A percentile compares a stretch with the other conserved stretches of the same genome.
Conservation (phyloP, 257 asterid species). For the Solanum phureja region DNA sequence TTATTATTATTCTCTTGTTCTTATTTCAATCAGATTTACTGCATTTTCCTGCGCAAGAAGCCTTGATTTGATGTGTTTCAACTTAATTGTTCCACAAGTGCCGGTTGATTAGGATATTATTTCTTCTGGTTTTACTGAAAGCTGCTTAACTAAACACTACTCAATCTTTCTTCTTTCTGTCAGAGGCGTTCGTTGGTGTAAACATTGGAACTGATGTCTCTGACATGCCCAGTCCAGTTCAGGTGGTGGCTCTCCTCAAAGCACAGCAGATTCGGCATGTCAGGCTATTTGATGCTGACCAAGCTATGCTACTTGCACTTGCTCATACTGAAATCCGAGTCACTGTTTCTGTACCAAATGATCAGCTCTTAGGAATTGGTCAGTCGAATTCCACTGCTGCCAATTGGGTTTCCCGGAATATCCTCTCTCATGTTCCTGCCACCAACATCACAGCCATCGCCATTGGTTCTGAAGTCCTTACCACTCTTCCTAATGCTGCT, state of each 20-base stretch:
- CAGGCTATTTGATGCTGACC: slow-evolving; percentile 61
- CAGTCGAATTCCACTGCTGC: slow-evolving; percentile 82
- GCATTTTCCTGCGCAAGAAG: not conserved
- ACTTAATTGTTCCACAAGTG: not conserved
- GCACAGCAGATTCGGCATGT: slow-evolving; percentile 76
- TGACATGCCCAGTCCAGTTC: slow-evolving; percentile 79
- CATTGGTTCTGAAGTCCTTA: slow-evolving; percentile 77
- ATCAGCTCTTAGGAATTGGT: slow-evolving; percentile 72
- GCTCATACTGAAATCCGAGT: slow-evolving; percentile 72
- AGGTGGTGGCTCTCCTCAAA: slow-evolving; percentile 75
- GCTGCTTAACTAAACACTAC: not conserved
- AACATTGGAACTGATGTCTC: slow-evolving; percentile 75
- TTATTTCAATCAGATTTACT: not conserved
- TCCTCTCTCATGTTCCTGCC: slow-evolving; percentile 64
- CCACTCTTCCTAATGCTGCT: slow-evolving; percentile 71
- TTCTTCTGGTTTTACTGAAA: not conserved
- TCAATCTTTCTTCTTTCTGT: not conserved
- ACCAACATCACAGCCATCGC: slow-evolving; percentile 79
- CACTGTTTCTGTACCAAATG: slow-evolving; percentile 72
- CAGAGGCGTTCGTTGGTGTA: slow-evolving; percentile 76
- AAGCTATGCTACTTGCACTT: slow-evolving; percentile 63
- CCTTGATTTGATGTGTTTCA: not conserved
- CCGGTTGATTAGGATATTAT: not conserved
- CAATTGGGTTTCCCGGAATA: slow-evolving; percentile 77
- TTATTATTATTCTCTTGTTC: not conserved